phyloP scores from a whole-genome alignment of 495 filamentous ascomycete species.

The Extremus antarcticus region DNA sequence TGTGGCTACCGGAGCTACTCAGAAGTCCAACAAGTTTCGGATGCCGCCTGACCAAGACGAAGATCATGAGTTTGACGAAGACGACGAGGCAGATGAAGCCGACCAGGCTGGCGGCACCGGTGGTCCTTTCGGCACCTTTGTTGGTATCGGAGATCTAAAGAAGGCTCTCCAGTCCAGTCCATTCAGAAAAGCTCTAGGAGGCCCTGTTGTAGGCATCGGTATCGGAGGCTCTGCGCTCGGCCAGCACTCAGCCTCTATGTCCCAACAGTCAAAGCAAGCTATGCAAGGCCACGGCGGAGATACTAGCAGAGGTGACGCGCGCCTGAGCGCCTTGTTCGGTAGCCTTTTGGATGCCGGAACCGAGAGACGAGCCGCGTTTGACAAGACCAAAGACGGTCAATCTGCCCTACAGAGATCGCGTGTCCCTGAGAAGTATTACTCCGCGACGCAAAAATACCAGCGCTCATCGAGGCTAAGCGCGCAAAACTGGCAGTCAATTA shows the following conservation, averaged over 20 bases:
- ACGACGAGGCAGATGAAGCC: slow-evolving; percentile 20
- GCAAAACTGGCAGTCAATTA: background rate
- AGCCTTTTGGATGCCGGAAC: slow-evolving; percentile 11
- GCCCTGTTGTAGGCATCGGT: slow-evolving; percentile 2
- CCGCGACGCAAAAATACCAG: background rate
- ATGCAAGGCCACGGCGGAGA: background rate
- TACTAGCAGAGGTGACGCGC: slow-evolving; percentile 2
- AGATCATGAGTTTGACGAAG: slow-evolving; percentile 18
- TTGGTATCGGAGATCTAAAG: slow-evolving; percentile 3
- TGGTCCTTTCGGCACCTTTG: background rate
- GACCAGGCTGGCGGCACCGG: slow-evolving; percentile 12
- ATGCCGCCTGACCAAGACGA: background rate
- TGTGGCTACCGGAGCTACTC: slow-evolving; percentile 28
- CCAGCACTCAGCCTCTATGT: background rate
- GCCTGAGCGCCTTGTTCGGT: slow-evolving; percentile 11
- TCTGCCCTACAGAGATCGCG: background rate
- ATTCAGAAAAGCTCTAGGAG: slow-evolving; percentile 6
- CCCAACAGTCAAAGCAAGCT: background rate
- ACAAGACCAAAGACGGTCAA: background rate
- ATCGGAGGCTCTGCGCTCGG: background rate
- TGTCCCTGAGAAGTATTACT: background rate
- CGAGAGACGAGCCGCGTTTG: background rate
- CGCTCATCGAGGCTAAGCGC: background rate
- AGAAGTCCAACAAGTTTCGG: slow-evolving; percentile 27
- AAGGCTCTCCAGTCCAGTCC: slow-evolving; percentile 2